phyloP scores from a whole-genome alignment of 352 stramenopile species.

The Phytophthora cryptogea region DNA sequence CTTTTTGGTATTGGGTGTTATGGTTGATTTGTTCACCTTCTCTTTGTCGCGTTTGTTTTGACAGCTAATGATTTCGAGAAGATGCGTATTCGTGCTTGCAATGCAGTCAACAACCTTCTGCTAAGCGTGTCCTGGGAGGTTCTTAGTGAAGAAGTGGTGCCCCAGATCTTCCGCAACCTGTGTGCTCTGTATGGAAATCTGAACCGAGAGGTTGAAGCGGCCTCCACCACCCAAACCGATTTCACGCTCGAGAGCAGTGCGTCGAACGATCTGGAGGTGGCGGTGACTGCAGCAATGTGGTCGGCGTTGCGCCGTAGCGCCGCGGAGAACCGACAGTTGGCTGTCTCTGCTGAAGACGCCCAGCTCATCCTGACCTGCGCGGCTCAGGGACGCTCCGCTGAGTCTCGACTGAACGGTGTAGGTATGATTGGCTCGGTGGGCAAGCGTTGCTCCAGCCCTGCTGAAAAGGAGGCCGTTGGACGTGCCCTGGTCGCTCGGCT shows the following conservation, averaged over 20 bases:
- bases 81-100: slow-evolving; percentile 82
- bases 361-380: slow-evolving; percentile 71
- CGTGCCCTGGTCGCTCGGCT: slow-evolving; percentile 61
- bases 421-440: slow-evolving; percentile 81
- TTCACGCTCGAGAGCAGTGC: slow-evolving; percentile 42
- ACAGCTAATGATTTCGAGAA: slow-evolving; percentile 71
- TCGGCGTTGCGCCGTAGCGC: slow-evolving; percentile 68
- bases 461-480: slow-evolving; percentile 78
- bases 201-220: slow-evolving; percentile 41
- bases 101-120: slow-evolving; percentile 85
- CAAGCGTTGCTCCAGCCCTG: slow-evolving; percentile 59
- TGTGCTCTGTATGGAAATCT: slow-evolving; percentile 76
- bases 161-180: slow-evolving; percentile 81
- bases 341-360: slow-evolving; percentile 62
- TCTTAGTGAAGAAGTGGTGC: slow-evolving; percentile 56
- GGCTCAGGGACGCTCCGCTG: slow-evolving; percentile 61
- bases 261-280: slow-evolving; percentile 68
- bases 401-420: slow-evolving; percentile 77
- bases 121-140: slow-evolving; percentile 60
- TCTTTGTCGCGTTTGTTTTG: slow-evolving; percentile 5
- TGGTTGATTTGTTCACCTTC: slow-evolving; percentile 13
- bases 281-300: slow-evolving; percentile 73
- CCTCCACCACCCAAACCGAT: slow-evolving; percentile 28
- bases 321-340: slow-evolving; percentile 53
- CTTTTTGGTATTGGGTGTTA: neutral